Base-by-base conservation (phyloP, 2,329 filamentous ascomycete species). In the Aspergillus spinulosporus region DNA sequence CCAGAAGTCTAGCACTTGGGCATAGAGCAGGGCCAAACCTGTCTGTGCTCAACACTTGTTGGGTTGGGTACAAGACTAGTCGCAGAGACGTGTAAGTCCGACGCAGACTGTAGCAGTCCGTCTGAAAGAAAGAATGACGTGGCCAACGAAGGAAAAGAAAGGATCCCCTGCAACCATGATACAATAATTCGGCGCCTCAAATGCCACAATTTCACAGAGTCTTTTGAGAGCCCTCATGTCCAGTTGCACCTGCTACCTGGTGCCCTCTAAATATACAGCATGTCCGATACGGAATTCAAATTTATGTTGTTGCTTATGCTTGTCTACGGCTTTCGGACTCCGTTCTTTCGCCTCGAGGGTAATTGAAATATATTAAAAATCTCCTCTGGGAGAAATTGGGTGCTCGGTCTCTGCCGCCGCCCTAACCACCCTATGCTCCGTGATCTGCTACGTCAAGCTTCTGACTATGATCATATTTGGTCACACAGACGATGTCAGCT, bases 51-150 rank as follows among this genome's bases (percentile, higher is more conserved):
- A 14, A 37, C 34, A 12, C 11, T 37, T 37, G n/a, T 42, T 42
- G 39, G n/a, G 37, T 57, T 53, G 49, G 49, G 49, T 29, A 45
- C 58, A 50, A 60, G 49, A 45, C 58, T 52, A 60, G 49, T 55
- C 56, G 55, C 54, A 58, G 39, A 52, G 46, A 52, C 51, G 51
- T 61, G 57, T 45, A 47, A 39, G 51, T 21, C 21, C 21, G 21
- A 21, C 44, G 49, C 32, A 45, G 29, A 26, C 40, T 31, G 8
- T 28, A 52, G 44, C 21, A 31, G 29, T 31, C 9, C 12, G 6
- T 7, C 34, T 34, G 21, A 34, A 44, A 51, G 28, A 39, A 36
- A 29, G n/a, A 55, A 52, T 62, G 63, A 65, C 63, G 61, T 64
- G 63, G 61, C 63, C 44, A 52, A 62, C 36, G 51, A 62, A 39